Evolutionary conservation across 129 eudicot species (phyloP), one percentile per base, ranked within the genome.

Genomic region (Chrysanthemum makinoi): DNA sequence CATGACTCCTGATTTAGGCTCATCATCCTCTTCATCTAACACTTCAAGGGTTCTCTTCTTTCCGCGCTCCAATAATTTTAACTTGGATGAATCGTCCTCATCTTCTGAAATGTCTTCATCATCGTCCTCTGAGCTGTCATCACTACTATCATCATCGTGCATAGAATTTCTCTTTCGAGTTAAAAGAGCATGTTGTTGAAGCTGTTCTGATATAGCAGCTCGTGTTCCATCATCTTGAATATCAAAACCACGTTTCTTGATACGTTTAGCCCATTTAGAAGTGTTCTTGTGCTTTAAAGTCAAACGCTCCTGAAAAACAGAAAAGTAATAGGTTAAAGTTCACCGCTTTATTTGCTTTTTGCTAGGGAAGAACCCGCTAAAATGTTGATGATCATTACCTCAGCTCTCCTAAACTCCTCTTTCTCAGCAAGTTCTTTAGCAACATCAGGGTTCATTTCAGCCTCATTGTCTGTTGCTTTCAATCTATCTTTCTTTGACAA

Each of bases 121-220:
- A 14, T 85, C 86, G 16, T 83, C 88, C 53, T 79, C 86, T 52
- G 75, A 83, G 80, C 84, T 82, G 24, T 88, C 97, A 70, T 87
- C 91, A 72, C 94, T 87, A 63, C 85, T 80, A 74, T 84, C 80
- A 54, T 77, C 73, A 65, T 78, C 82, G 49, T 71, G 66, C 90
- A 95, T 78, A 16, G 97, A 79, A 65, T 90, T 84, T 79, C 87
- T 90, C 79, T 95, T 95, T 75, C 96, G 82, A 28, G 88, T 86
- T 80, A 95, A 83, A 68, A 72, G 86, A 55, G 91, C 86, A 77
- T 95, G 93, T 59, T 79, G 84, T 77, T 88, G 88, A 55, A 87
- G 88, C 81, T 95, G 99, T 57, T 95, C 97, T n/a, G 87, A 22
- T 51, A 95, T 86, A 81, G 99, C 97, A 83, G 89, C 94, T 52